A percentile compares a stretch with the other conserved stretches of the same genome.
These are phyloP conservation scores for Lizonia empirigonia DNA, from an alignment of 2,329 filamentous ascomycete species.

Conservation along the genomic window DNA sequence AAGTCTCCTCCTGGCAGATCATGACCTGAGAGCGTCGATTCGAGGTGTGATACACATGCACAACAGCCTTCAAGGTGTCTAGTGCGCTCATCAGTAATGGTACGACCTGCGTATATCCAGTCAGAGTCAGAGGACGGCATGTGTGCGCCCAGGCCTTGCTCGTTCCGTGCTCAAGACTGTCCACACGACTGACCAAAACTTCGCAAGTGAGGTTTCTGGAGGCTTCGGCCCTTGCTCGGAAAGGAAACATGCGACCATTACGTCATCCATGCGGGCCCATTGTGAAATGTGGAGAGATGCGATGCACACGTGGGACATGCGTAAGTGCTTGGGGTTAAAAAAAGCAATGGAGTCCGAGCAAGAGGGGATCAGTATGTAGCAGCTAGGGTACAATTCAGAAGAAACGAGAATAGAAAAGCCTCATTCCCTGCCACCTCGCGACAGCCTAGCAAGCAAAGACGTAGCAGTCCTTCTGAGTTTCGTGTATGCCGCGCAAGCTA, in stretches of 20 bases:
- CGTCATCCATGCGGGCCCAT: background rate
- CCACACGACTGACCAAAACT: background rate
- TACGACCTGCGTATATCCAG: constrained; percentile 8
- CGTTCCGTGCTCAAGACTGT: background rate
- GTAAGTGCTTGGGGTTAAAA: too few species aligned
- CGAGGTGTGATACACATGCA: constrained; percentile 11
- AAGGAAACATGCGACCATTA: background rate
- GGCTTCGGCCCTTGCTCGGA: background rate
- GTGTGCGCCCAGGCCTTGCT: constrained; percentile 5
- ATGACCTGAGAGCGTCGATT: constrained; percentile 4
- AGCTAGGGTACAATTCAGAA: too few species aligned
- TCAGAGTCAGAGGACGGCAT: constrained; percentile 1
- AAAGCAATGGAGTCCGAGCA: too few species aligned
- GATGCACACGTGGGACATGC: too few species aligned
- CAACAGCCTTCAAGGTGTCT: constrained; percentile 12
- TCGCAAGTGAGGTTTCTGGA: background rate
- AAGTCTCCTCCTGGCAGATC: constrained; percentile 9
- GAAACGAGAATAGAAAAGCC: too few species aligned
- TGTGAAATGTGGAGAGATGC: too few species aligned
- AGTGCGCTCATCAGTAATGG: constrained; percentile 12
- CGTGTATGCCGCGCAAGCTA: too few species aligned
- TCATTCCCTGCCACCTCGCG: too few species aligned
- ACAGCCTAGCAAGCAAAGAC: too few species aligned
- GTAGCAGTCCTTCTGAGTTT: too few species aligned
- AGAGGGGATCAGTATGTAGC: too few species aligned